Conservation (phyloP, 2,329 filamentous ascomycete genomes). For the Colletotrichum tamarilloi region DNA sequence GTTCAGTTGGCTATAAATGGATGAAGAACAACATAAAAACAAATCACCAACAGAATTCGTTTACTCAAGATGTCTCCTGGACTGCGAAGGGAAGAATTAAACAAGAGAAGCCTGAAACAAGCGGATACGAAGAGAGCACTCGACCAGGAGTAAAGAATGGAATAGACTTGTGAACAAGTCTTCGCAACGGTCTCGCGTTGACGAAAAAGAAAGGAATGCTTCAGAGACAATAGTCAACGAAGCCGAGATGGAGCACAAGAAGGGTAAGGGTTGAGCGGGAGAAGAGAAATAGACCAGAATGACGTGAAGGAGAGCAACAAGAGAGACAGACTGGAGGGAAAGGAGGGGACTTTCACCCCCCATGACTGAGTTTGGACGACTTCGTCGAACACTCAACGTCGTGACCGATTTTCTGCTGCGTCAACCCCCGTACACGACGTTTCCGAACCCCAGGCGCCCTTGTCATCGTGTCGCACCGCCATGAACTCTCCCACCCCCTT, state of each 20-base stretch:
- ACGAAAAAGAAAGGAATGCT: conserved; percentile 29
- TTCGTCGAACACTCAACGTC: conserved; percentile 4
- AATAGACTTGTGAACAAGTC: conserved; percentile 26
- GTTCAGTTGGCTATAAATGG: conserved; percentile 6
- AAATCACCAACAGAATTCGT: background rate
- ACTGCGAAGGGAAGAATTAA: background rate
- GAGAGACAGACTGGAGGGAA: background rate
- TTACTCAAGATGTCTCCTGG: conserved; percentile 16
- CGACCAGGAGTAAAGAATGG: conserved; percentile 31
- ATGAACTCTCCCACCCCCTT: conserved; percentile 7
- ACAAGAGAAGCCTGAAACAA: background rate
- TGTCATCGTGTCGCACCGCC: conserved; percentile 17
- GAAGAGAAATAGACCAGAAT: conserved; percentile 15
- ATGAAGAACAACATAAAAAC: background rate
- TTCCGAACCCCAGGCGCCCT: conserved; percentile 20
- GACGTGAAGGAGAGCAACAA: conserved; percentile 16
- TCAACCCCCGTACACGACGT: conserved; percentile 17
- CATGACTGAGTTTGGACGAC: conserved; percentile 19
- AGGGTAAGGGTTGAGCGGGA: conserved; percentile 1
- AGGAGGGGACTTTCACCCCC: background rate
- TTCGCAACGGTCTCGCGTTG: conserved; percentile 7
- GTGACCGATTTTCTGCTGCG: conserved; percentile 3
- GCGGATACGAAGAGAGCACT: conserved; percentile 2
- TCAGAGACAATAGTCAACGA: conserved; percentile 12
- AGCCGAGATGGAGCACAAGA: conserved; percentile 28